Base-by-base conservation (phyloP, 345 rosid genomes). In the Populus ilicifolia region DNA sequence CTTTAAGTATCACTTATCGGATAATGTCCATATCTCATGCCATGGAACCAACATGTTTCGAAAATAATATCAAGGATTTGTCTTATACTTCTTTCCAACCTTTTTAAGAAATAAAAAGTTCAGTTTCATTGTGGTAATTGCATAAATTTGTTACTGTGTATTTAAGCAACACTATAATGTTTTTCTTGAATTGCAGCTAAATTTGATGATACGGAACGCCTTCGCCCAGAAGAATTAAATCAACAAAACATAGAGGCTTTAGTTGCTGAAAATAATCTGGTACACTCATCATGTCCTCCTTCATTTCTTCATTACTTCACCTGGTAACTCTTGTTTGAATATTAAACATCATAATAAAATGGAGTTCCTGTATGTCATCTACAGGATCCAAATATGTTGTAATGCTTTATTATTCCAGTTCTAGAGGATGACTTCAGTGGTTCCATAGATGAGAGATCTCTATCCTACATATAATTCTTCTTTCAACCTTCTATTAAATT, bases 161-260 rank as follows among this genome's bases (percentile, higher is more conserved):
- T 12, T 69, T 33, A 71, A 44, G 11, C 52, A 14, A 7, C 71
- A 59, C 6, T 65, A 41, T 77, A 80, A 73, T 67, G 43, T 46
- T 74, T 79, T 76, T 84, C 72, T 74, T 62, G 35, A 35, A 72
- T 82, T 80, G 84, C 84, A 96, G 99, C 88, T 74, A 89, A 69
- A 78, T 79, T 91, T 33, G 93, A 89, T 80, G 97, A 93, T 82
- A 89, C 93, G 78, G 99, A 93, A 74, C 87, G 91, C 77, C 96
- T 96, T 83, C 94, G 96, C 69, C 99, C 98, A 67, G 99, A 96
- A 86, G 98, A 96, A 83, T 81, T 96, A 72, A 96, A 96, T 88
- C 99, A 96, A 80, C 98, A 92, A 83, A 96, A 96, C 75, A 96
- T 96, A 77, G 99, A 96, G 86, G 99, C 98, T 59, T 84, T 96